Base-by-base conservation (phyloP, 768 basidiomycete genomes). In the Agaricus blazei region DNA sequence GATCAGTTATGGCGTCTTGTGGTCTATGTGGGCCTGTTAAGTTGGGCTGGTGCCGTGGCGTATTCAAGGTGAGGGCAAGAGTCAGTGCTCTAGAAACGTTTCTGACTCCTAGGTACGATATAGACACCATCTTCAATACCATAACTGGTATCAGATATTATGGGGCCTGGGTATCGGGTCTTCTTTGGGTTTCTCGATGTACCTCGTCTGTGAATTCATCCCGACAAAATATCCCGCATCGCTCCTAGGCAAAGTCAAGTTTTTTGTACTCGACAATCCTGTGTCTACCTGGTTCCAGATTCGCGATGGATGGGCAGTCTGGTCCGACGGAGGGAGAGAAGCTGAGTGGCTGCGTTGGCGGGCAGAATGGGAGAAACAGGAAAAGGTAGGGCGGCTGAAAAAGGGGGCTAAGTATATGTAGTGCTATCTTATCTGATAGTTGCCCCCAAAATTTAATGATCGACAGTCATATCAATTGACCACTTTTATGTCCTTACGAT, bases 251-350 rank as follows among this genome's bases (percentile, higher is more conserved):
- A 64, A 67, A 48, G 57, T 71, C 3, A 83, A 85, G 44, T 58
- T 67, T 4, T 71, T 68, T 42, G 52, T 87, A n/a, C 64, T 93
- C 31, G 62, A 61, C 1, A 83, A 87, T 60, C 79, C 82, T 4
- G 31, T 90, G 19, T 77, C 76, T 4, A 71, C 66, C 0, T 93
- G 88, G 88, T 65, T 88, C 34, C 79, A 83, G 47, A 70, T 93
- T 42, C 77, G 88, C 47, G 90, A 93, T 63, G 88, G 91, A 5
- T 93, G 91, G 91, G 79, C 75, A 9, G 72, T 91, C 1, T 93
- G 88, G 86, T 62, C 73, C 3, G 90, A 93, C 65, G 86, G 85
- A n/a, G 90, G 90, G 2, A 75, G 79, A 26, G 88, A 88, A 65
- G 71, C 63, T 23, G 88, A 89, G 59, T 93, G 88, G 87, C 63